phyloP scores from a whole-genome alignment of 1,139 yeast genomes.

The Pichia sp. region DNA sequence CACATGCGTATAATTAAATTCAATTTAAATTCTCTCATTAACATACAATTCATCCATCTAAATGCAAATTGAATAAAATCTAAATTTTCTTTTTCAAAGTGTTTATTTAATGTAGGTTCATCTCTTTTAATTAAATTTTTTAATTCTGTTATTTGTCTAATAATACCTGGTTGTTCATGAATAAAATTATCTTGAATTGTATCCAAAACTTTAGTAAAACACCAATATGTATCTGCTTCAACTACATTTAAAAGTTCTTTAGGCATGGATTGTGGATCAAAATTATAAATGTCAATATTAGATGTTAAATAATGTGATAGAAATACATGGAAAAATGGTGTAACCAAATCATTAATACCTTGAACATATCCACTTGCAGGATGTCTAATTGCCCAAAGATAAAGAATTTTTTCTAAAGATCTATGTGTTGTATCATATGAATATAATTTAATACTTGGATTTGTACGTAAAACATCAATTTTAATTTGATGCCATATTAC shows the following conservation, averaged over 20 bases:
- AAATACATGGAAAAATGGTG: constrained; percentile 91
- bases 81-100: constrained; percentile 71
- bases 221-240: constrained; percentile 98
- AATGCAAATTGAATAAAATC: constrained; percentile 94
- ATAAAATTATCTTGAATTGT: constrained; percentile 95
- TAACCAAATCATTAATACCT: constrained; percentile 91
- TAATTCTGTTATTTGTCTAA: constrained; percentile 80
- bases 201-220: constrained; percentile 80
- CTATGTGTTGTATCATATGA: constrained; percentile 64
- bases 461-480: constrained; percentile 92
- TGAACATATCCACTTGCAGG: constrained; percentile 99
- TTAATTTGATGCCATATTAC: constrained; percentile 93
- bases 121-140: constrained; percentile 74
- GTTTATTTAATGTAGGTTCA: constrained; percentile 65
- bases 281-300: constrained; percentile 40
- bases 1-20: constrained; percentile 85
- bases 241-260: constrained; percentile 49
- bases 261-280: constrained; percentile 62
- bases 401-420: constrained; percentile 72
- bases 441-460: constrained; percentile 76
- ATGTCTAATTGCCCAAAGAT: constrained; percentile 94
- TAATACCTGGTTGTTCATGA: constrained; percentile 96
- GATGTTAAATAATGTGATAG: constrained; percentile 55
- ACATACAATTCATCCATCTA: constrained; percentile 97
- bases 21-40: constrained; percentile 88